Conservation (phyloP, 176 grass and related monocot genomes). For the Rhynchospora tenuis region DNA sequence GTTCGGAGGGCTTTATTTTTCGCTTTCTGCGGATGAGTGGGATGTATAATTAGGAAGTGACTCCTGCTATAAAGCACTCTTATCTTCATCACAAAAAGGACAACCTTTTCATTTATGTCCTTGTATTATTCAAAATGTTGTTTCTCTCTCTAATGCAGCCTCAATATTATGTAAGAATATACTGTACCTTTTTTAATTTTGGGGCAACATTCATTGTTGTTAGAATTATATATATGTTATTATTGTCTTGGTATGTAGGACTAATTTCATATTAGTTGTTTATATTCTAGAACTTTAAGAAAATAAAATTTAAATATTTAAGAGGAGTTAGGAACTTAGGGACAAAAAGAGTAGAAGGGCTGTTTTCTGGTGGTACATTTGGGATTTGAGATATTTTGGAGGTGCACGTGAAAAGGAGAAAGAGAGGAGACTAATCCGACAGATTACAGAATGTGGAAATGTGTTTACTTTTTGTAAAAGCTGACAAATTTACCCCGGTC, state of each 20-base stretch:
- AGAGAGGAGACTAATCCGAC: background rate
- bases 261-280: no score
- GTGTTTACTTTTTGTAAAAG: background rate
- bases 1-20: background rate
- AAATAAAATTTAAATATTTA: no score
- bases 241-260: no score
- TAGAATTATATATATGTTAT: no score
- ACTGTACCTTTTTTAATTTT: no score
- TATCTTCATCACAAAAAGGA: background rate
- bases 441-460: background rate
- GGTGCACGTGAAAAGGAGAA: background rate
- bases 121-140: background rate
- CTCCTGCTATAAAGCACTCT: conserved; percentile 24
- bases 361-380: no score
- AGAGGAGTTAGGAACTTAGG: no score
- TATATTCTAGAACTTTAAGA: no score
- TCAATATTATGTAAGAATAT: no score
- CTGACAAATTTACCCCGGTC: background rate
- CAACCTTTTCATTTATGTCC: background rate
- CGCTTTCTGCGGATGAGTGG: background rate
- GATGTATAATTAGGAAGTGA: conserved; percentile 7
- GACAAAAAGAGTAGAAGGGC: no score
- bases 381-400: background rate
- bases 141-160: background rate
- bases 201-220: no score